Evolutionary conservation across 2,329 filamentous ascomycete species (phyloP).

Genomic region (Calonectria honghensis): DNA sequence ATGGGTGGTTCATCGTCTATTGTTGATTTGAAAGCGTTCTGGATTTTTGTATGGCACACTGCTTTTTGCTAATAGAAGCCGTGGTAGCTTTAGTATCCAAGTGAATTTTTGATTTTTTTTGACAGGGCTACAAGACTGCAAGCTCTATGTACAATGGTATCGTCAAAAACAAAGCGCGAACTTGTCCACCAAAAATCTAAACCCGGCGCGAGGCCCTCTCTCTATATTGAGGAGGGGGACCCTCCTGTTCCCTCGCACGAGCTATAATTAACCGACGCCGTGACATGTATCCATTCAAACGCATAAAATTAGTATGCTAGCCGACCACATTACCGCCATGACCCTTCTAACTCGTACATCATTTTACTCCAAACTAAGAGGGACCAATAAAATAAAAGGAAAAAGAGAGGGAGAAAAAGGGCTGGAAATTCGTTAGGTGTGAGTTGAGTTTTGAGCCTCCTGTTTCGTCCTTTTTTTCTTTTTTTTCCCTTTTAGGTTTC

Average conservation of each 20-base stretch:
- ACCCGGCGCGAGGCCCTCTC: background rate
- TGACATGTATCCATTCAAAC: constrained; percentile 11
- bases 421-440: background rate
- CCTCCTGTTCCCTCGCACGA: background rate
- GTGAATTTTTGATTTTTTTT: constrained; percentile 31
- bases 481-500: background rate
- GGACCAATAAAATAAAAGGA: background rate
- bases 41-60: constrained; percentile 26
- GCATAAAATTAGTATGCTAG: constrained; percentile 14
- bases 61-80: constrained; percentile 20
- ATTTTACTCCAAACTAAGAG: constrained; percentile 14
- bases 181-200: constrained; percentile 15
- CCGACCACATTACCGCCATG: constrained; percentile 25
- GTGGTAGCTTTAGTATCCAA: constrained; percentile 25
- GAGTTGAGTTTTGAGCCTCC: background rate
- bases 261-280: background rate
- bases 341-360: constrained; percentile 24
- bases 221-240: too few relatives aligned
- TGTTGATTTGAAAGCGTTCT: constrained; percentile 36
- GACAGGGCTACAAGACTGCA: constrained; percentile 22
- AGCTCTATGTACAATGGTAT: constrained; percentile 33
- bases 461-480: too few relatives aligned
- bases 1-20: constrained; percentile 28
- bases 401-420: background rate
- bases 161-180: constrained; percentile 27